Evolutionary conservation across 179 eudicot species (phyloP), one percentile per base, ranked within the genome.

Genomic region (Actinidia arguta): DNA sequence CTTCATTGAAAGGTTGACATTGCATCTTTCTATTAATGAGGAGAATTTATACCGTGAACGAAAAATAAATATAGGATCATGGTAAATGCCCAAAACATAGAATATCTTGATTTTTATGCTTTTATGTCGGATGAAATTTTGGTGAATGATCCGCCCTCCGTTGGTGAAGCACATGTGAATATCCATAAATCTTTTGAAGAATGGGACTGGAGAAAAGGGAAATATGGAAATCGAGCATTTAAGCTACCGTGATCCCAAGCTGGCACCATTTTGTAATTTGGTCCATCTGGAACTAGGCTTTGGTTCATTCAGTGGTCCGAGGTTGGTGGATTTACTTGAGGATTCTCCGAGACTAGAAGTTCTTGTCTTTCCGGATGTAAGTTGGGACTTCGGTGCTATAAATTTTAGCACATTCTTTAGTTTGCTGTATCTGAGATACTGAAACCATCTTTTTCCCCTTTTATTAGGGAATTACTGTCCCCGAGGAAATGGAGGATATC

Each of bases 141-240:
- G 8, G 31, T n/a, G 1, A 13, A 27, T 61, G 66, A 27, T 22
- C 14, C 24, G 27, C 66, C 66, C 66, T 61, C 66, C 10, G 13
- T 61, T 11, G 66, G 4, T 4, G 31, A 61, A 61, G 66, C 66
- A 11, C 31, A 5, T 61, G 31, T n/a, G 66, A 8, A 22, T 5
- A 6, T 61, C 66, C 66, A 61, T 61, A 61, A 59, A 61, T 61
- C 66, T 61, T 61, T 61, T 22, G 11, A 61, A 61, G 66, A n/a
- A 17, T n/a, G 66, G 27, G 11, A 61, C 22, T n/a, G 25, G 13
- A 22, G 66, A 61, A 20, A 61, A 22, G 24, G 10, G 0, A 61
- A n/a, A 5, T 61, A 59, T 22, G 31, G 31, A 61, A 22, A 61
- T 61, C 31, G 13, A 0, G 31, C 31, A 61, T 61, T 13, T 13